These are phyloP conservation scores for Citrus mangshanensis DNA, from an alignment of 345 rosid species.

Conservation along the genomic window DNA sequence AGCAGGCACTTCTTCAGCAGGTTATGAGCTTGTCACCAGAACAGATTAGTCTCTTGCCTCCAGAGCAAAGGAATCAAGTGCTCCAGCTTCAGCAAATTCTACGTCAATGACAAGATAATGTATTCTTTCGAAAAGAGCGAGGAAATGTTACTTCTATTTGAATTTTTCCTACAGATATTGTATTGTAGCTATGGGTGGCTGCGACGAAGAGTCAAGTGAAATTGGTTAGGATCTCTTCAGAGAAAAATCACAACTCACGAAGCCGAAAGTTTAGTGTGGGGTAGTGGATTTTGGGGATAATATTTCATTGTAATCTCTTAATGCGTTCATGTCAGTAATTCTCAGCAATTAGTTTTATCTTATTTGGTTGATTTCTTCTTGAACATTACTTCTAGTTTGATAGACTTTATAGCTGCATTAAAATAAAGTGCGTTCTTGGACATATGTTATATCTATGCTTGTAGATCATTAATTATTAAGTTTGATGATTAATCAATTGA, in stretches of 20 bases:
- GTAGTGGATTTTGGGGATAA: neutral
- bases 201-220: too few species aligned
- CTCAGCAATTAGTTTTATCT: neutral
- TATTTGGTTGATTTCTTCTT: neutral
- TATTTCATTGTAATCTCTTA: neutral
- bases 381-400: too few species aligned
- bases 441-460: neutral
- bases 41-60: constrained; percentile 81
- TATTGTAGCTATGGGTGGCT: too few species aligned
- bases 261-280: neutral
- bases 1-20: constrained; percentile 94
- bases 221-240: neutral
- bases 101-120: constrained; percentile 50
- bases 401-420: too few species aligned
- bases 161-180: neutral
- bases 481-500: neutral
- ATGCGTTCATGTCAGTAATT: neutral
- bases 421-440: neutral
- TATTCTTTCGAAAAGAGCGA: neutral
- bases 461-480: neutral
- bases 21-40: constrained; percentile 98
- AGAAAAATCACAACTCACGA: neutral
- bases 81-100: constrained; percentile 94
- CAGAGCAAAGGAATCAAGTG: constrained; percentile 90
- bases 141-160: neutral